These are phyloP conservation scores for Rhypophila decipiens DNA, from an alignment of 495 filamentous ascomycete genomes.

Conservation along the genomic window DNA sequence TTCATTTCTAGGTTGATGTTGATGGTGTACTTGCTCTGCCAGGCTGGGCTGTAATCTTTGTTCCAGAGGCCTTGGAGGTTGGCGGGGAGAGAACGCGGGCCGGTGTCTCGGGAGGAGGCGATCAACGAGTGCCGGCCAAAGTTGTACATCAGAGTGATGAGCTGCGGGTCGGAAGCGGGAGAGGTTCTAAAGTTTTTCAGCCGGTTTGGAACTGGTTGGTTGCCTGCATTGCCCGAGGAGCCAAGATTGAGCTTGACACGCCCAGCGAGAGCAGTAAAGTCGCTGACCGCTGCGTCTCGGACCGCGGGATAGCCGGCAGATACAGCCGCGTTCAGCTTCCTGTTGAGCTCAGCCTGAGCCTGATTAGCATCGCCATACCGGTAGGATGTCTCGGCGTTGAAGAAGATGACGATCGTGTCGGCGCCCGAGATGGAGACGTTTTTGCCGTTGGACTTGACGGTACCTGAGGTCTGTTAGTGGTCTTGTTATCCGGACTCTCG, in stretches of 20 bases:
- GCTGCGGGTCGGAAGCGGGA: conserved; percentile 20
- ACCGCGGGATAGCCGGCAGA: conserved; percentile 6
- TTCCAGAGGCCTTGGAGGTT: conserved; percentile 58
- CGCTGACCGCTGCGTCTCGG: conserved; percentile 9
- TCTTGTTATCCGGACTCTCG: too few relatives aligned
- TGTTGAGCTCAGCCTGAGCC: conserved; percentile 22
- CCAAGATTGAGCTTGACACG: background rate
- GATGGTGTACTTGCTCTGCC: conserved; percentile 51
- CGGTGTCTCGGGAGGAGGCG: conserved; percentile 30
- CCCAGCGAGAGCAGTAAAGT: conserved; percentile 8
- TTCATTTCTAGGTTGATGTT: conserved; percentile 60
- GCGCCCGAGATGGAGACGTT: conserved; percentile 14
- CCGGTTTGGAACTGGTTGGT: background rate
- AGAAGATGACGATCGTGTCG: conserved; percentile 13
- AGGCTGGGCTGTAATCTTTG: conserved; percentile 39
- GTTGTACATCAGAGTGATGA: conserved; percentile 41
- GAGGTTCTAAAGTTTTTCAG: background rate
- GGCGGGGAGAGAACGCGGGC: conserved; percentile 35
- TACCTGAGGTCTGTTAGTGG: too few relatives aligned
- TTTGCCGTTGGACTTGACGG: conserved; percentile 10
- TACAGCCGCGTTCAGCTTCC: conserved; percentile 19
- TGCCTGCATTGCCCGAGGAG: background rate
- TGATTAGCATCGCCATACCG: conserved; percentile 12
- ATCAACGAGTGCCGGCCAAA: conserved; percentile 45
- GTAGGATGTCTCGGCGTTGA: conserved; percentile 17